A percentile compares a stretch with the other conserved stretches of the same genome.
phyloP scores from a whole-genome alignment of 208 protist genomes.

The Wallacemonas sp. region DNA sequence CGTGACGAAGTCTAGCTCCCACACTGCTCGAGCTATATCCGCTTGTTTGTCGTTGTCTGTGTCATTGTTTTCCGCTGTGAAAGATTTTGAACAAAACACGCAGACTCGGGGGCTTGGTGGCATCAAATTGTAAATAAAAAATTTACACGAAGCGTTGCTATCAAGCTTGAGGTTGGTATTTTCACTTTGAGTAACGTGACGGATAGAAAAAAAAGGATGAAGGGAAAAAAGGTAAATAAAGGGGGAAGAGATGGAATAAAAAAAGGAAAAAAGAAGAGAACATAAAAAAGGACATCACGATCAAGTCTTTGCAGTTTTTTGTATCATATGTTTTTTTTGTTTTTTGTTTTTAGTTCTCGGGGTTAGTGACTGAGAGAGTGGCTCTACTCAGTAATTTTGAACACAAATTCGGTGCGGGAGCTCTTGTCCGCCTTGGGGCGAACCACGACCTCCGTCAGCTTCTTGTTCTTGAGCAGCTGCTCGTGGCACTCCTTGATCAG shows the following conservation, averaged over 20 bases:
- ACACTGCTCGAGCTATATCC: background rate
- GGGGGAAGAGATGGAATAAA: background rate
- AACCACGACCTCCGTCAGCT: slow-evolving; percentile 45
- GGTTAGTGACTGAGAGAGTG: background rate
- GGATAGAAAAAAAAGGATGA: slow-evolving; percentile 1
- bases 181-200: background rate
- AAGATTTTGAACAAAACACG: background rate
- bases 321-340: too few species aligned
- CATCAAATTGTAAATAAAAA: background rate
- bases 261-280: background rate
- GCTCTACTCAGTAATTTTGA: slow-evolving; percentile 28
- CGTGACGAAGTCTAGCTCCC: too few species aligned
- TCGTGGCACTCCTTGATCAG: slow-evolving; percentile 56
- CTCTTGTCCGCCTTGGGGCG: slow-evolving; percentile 61
- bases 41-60: background rate
- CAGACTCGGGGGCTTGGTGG: background rate
- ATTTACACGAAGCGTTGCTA: background rate
- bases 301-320: too few species aligned
- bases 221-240: slow-evolving; percentile 13
- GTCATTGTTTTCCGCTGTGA: background rate
- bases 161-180: background rate
- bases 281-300: background rate
- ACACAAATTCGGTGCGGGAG: slow-evolving; percentile 47
- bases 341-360: background rate
- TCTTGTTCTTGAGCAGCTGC: slow-evolving; percentile 53